These are phyloP conservation scores for Penicillium crystallinum DNA, from an alignment of 495 filamentous ascomycete genomes.

Conservation along the genomic window DNA sequence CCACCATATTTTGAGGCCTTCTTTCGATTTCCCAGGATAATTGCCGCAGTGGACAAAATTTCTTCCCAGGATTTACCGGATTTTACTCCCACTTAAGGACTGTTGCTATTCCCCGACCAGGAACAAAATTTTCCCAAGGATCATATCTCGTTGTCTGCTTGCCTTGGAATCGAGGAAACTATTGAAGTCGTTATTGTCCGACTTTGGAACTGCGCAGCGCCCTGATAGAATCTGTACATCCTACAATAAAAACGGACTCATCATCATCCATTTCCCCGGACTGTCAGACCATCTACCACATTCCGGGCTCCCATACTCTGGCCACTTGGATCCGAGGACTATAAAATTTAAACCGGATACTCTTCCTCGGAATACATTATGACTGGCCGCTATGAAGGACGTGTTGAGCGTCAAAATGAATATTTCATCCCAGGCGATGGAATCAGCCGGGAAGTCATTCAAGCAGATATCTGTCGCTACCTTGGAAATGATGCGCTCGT, in stretches of 20 bases:
- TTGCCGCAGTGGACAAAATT: conserved; percentile 18
- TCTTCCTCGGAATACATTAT: conserved; percentile 36
- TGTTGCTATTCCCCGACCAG: conserved; percentile 16
- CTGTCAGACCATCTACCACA: conserved; percentile 10
- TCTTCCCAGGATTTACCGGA: conserved; percentile 20
- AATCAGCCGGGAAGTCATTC: conserved; percentile 90
- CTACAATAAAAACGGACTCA: conserved; percentile 21
- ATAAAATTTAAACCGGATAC: conserved; percentile 24
- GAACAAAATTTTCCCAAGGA: conserved; percentile 16
- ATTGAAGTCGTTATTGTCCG: conserved; percentile 21
- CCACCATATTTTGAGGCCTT: conserved; percentile 17
- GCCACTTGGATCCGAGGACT: conserved; percentile 37
- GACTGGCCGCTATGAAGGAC: conserved; percentile 38
- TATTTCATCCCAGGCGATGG: conserved; percentile 86
- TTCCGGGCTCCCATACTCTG: conserved; percentile 17
- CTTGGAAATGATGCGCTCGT: conserved; percentile 88
- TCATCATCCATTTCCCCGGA: conserved; percentile 12
- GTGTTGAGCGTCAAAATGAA: conserved; percentile 62
- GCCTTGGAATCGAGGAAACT: conserved; percentile 11
- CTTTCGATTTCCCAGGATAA: conserved; percentile 16
- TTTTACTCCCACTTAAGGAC: conserved; percentile 17
- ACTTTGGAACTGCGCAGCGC: conserved; percentile 15
- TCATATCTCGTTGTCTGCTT: conserved; percentile 12
- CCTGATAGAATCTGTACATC: conserved; percentile 27
- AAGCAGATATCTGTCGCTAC: conserved; percentile 91